Evolutionary conservation across 305 asterid species (phyloP), one percentile per base, ranked within the genome.

Genomic region (Solanum hybrid): DNA sequence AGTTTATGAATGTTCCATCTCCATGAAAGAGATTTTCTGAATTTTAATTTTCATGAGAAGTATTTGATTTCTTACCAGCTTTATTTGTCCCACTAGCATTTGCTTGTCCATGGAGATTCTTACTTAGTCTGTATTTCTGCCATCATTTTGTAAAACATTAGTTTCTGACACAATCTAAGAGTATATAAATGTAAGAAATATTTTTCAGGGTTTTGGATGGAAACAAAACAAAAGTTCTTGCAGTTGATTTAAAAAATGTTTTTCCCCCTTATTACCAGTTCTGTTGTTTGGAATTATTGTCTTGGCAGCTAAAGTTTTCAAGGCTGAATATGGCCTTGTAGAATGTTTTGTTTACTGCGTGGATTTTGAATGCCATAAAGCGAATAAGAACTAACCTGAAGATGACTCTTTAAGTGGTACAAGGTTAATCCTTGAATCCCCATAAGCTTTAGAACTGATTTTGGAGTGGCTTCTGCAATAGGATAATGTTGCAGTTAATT

Each of bases 341-440:
- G 42, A 46, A 83, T 46, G 87, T 18, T 12, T 83, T 42, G 40
- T 29, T 46, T 29, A 83, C 33, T 82, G 88, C 3, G 0, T 51
- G 88, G 42, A 84, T 84, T 46, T 29, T 84, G 74, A 76, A 42
- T 83, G 20, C 39, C 88, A 51, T 51, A 29, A 83, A 83, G 76
- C 4, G 6, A 78, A 26, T 28, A 31, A 80, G 37, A 87, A 39
- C 89, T 91, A 94, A 97, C 99, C 99, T 97, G 99, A 90, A 97
- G 99, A 93, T 97, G 99, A 90, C 99, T 97, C 96, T 97, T 97
- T 84, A 97, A 92, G 92, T 97, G 99, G 92, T 97, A 97, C 89
- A 97, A 94, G 64, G 99, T 97, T 79, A 97, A 91, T 90, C 99
- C 99, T 88, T 92, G 99, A 91, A 97, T 96, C 73, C 99, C 99